phyloP scores from a whole-genome alignment of 805 yeast genomes.

The Candida insectalens region DNA sequence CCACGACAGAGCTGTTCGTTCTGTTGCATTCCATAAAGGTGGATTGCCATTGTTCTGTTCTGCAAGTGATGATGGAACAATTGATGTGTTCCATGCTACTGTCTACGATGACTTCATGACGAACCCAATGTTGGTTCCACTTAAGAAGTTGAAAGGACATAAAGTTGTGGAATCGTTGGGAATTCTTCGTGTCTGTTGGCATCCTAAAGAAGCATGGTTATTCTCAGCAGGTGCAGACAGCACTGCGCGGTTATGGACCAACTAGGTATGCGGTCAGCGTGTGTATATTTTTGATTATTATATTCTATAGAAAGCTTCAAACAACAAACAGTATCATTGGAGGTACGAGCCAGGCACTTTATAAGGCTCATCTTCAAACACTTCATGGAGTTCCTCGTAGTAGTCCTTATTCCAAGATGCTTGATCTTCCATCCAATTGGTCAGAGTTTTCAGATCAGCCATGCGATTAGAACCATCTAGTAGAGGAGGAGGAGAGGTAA shows the following conservation, averaged over 20 bases:
- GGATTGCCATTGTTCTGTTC: slow-evolving; percentile 86
- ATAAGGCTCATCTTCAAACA: background rate
- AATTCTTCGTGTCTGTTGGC: slow-evolving; percentile 85
- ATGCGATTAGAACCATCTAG: slow-evolving; percentile 3
- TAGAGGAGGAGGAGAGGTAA: slow-evolving; percentile 36
- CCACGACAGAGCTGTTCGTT: slow-evolving; percentile 90
- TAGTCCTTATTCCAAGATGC: slow-evolving; percentile 3
- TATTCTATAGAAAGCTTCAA: background rate
- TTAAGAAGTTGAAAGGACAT: slow-evolving; percentile 91
- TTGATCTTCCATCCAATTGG: slow-evolving; percentile 7
- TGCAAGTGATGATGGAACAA: slow-evolving; percentile 87
- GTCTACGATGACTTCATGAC: slow-evolving; percentile 94
- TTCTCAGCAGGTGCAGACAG: slow-evolving; percentile 97
- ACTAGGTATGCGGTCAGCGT: slow-evolving; percentile 26
- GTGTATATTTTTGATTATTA: background rate
- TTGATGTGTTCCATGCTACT: slow-evolving; percentile 93
- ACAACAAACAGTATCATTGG: background rate
- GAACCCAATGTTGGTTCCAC: slow-evolving; percentile 90
- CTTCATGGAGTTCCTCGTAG: slow-evolving; percentile 1
- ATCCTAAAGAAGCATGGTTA: slow-evolving; percentile 97
- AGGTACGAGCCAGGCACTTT: background rate
- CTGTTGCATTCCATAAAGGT: slow-evolving; percentile 77
- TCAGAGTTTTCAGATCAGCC: slow-evolving; percentile 5
- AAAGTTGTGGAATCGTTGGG: slow-evolving; percentile 72
- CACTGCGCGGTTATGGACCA: slow-evolving; percentile 93